Conservation (phyloP, 495 filamentous ascomycete species). For the Bryoglossum gracile region DNA sequence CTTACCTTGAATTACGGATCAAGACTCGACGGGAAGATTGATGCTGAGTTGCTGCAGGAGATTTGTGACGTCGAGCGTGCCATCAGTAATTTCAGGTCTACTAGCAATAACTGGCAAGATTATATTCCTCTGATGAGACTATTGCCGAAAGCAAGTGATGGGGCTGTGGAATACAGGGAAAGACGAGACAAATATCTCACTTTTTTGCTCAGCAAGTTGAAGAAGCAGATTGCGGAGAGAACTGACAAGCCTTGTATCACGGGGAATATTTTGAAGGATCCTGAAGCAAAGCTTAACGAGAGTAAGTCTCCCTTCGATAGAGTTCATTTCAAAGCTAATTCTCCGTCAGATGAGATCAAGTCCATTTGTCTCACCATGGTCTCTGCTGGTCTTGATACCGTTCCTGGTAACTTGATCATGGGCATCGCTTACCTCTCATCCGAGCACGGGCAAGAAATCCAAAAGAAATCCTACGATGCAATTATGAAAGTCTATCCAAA, state of each 20-base stretch:
- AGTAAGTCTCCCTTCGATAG: conserved; percentile 29
- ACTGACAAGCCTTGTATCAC: conserved; percentile 66
- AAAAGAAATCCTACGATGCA: conserved; percentile 53
- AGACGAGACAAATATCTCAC: conserved; percentile 52
- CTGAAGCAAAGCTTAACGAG: conserved; percentile 54
- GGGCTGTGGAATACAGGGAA: conserved; percentile 46
- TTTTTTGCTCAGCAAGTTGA: conserved; percentile 51
- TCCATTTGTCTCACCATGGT: conserved; percentile 73
- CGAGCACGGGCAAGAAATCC: conserved; percentile 53
- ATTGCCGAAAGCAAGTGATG: conserved; percentile 44
- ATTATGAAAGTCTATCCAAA: conserved; percentile 59
- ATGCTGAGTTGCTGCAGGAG: conserved; percentile 51
- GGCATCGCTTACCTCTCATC: conserved; percentile 63
- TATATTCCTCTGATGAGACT: conserved; percentile 58
- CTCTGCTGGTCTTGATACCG: conserved; percentile 62
- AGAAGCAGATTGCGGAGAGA: conserved; percentile 50
- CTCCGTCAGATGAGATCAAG: conserved; percentile 52
- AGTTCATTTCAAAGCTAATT: conserved; percentile 1
- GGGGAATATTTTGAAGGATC: conserved; percentile 60
- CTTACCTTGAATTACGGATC: conserved; percentile 62
- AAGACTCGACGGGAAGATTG: conserved; percentile 48
- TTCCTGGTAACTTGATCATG: conserved; percentile 64
- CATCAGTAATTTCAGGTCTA: conserved; percentile 57
- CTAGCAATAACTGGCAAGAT: conserved; percentile 65
- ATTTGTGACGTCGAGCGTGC: conserved; percentile 57